Conservation (phyloP, 2,329 filamentous ascomycete species). For the Fusarium nelsonii region DNA sequence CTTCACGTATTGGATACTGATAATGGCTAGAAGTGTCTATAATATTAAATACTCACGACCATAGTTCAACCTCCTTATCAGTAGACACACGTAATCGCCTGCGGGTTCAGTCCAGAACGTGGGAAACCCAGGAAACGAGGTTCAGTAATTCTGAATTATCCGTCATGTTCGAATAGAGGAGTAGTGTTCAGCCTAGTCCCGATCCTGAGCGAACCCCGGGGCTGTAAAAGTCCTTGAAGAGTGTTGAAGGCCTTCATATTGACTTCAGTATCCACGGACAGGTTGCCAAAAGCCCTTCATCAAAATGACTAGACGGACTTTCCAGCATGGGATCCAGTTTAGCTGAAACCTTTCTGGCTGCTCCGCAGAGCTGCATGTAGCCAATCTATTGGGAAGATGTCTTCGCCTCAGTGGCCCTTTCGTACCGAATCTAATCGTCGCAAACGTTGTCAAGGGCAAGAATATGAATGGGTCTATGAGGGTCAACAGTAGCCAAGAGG, state of each 20-base stretch:
- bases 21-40: not conserved
- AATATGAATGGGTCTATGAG: constrained; percentile 45
- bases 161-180: not conserved
- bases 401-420: constrained; percentile 4
- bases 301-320: not conserved
- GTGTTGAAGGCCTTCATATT: not conserved
- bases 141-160: not conserved
- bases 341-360: not conserved
- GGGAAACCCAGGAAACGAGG: too few species aligned
- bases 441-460: not conserved
- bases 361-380: constrained; percentile 6
- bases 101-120: too few species aligned
- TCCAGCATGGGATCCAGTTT: not conserved
- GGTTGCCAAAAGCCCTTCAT: not conserved
- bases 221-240: not conserved
- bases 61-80: too few species aligned
- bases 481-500: constrained; percentile 17
- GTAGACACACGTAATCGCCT: not conserved
- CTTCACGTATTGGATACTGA: not conserved
- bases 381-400: not conserved
- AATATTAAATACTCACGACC: not conserved
- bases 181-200: not conserved
- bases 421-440: not conserved
- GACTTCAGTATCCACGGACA: not conserved
- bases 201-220: not conserved